Evolutionary conservation across 2,329 filamentous ascomycete genomes (phyloP).

Genomic region (Metarhizium humberi): DNA sequence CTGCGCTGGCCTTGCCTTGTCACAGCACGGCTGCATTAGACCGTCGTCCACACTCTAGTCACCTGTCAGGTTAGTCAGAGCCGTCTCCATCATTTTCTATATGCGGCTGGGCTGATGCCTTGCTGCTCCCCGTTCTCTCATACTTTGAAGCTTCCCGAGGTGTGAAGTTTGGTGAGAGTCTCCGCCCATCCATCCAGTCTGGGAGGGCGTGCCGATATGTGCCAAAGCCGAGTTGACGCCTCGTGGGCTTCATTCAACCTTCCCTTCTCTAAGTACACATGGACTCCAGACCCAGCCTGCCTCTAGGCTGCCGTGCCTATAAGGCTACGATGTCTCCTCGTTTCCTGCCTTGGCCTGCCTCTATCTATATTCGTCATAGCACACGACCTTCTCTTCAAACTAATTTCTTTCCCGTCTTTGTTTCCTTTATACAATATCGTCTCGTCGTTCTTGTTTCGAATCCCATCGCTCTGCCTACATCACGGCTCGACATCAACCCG

Average conservation of each 20-base stretch:
- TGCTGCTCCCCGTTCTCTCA: slow-evolving; percentile 7
- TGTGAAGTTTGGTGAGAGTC: neutral
- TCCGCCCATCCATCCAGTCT: neutral
- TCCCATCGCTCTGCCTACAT: neutral
- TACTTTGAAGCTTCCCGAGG: neutral
- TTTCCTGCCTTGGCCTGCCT: slow-evolving; percentile 18
- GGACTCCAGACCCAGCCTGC: neutral
- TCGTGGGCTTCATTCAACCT: neutral
- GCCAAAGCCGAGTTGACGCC: neutral
- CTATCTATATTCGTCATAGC: slow-evolving; percentile 14
- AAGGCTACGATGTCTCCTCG: slow-evolving; percentile 43
- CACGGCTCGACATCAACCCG: neutral
- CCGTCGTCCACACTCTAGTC: slow-evolving; percentile 17
- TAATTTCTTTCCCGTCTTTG: slow-evolving; percentile 7
- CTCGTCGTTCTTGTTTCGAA: neutral
- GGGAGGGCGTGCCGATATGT: slow-evolving; percentile 6
- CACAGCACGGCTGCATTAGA: slow-evolving; percentile 16
- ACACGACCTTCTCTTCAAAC: slow-evolving; percentile 9
- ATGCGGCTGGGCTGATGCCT: slow-evolving; percentile 20
- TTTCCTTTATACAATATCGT: slow-evolving; percentile 7
- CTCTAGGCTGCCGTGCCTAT: slow-evolving; percentile 25
- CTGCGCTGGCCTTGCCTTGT: slow-evolving; percentile 15
- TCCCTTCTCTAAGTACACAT: neutral
- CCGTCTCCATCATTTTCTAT: slow-evolving; percentile 9
- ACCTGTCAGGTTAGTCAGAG: slow-evolving; percentile 23